phyloP scores from a whole-genome alignment of 805 yeast genomes.

The Ogataea corticis region DNA sequence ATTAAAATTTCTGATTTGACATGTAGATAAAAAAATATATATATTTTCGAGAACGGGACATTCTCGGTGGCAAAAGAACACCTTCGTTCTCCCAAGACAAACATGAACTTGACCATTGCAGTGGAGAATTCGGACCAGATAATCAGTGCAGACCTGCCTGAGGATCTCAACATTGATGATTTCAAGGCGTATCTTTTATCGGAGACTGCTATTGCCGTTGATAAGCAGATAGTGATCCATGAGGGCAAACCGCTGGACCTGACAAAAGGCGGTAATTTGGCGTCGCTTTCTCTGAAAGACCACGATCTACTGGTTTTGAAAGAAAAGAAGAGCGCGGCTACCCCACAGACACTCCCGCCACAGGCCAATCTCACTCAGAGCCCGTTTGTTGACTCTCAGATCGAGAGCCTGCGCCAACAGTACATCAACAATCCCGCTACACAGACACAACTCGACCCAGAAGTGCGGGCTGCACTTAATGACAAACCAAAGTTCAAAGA shows the following conservation, averaged over 20 bases:
- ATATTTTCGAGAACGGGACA: too few species aligned
- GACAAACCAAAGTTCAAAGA: slow-evolving; percentile 32
- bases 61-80: slow-evolving; percentile 1
- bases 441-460: slow-evolving; percentile 29
- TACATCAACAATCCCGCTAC: slow-evolving; percentile 41
- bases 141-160: slow-evolving; percentile 61
- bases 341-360: slow-evolving; percentile 27
- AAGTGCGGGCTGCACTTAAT: slow-evolving; percentile 17
- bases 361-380: slow-evolving; percentile 3
- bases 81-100: not conserved
- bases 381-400: slow-evolving; percentile 31
- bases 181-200: slow-evolving; percentile 71
- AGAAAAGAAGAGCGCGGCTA: slow-evolving; percentile 26
- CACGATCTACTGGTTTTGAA: slow-evolving; percentile 57
- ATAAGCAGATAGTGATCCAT: slow-evolving; percentile 48
- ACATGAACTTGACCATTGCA: slow-evolving; percentile 55
- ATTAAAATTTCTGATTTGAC: too few species aligned
- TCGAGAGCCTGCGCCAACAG: slow-evolving; percentile 53
- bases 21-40: too few species aligned
- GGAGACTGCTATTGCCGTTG: slow-evolving; percentile 56
- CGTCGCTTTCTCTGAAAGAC: slow-evolving; percentile 49
- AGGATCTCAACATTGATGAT: slow-evolving; percentile 63
- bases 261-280: slow-evolving; percentile 39
- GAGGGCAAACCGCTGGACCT: slow-evolving; percentile 43
- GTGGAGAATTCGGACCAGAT: slow-evolving; percentile 50